Evolutionary conservation across 2,329 filamentous ascomycete species (phyloP), one percentile per base, ranked within the genome.

Genomic region (Sporothrix brunneoviolacea): DNA sequence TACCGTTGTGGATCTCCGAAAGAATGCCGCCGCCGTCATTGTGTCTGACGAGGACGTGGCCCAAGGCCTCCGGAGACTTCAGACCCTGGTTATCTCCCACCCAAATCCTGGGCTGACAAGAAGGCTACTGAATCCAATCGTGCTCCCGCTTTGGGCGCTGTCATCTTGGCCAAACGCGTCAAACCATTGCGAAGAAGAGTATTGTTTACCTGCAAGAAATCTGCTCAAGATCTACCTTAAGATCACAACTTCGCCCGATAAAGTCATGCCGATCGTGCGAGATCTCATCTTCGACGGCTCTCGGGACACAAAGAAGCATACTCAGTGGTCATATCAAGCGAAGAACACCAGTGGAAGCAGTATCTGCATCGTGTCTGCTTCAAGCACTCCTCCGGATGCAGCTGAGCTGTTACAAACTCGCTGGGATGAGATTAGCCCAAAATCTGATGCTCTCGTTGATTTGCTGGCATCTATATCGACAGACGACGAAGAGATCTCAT

Each of bases 21-120:
- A 58, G 44, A 64, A 69, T 32, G 54, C 45, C 0, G 35, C 33
- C 7, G 63, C 52, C 13, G 61, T 75, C 0, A 54, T 84, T 9
- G 73, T 82, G 15, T 55, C 67, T 6, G 64, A 75, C 4, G 59
- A 67, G 2, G 66, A 75, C 2, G 63, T 88, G 4, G 66, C 70
- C 16, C 62, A 62, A 30, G 74, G 79, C 2, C 61, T 88, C 3
- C 70, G 67, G 28, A 73, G 83, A 15, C 63, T 88, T 1, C 71
- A 70, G 32, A 69, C 73, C 1, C 65, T 88, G 1, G 62, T 82
- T 1, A 69, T 77, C 18, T 83, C 82, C 0, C 84, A 84, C 59
- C 82, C 83, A 0, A 83, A 86, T 50, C 79, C 83, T 0, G 82
- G 82, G 0, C 65, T 88, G 9, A 77, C 81, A 39, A 81, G 75